Percentiles rank a stretch among this genome's conserved stretches.
Evolutionary conservation across 257 asterid genomes (phyloP).

Genomic region (Solanum chiquidenum): DNA sequence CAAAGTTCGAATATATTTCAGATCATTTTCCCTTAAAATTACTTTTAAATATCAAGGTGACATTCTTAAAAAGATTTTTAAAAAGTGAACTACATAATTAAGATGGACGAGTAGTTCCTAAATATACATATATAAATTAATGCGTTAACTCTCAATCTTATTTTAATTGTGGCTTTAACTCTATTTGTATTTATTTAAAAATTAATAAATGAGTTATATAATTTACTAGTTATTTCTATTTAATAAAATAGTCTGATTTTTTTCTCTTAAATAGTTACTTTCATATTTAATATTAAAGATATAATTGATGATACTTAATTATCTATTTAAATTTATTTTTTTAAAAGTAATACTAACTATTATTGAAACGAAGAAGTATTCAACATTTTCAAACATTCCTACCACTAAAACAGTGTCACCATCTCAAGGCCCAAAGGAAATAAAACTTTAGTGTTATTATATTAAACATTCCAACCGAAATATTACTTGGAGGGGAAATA

Average conservation of each 20-base stretch:
- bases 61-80: background rate
- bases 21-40: too few species aligned
- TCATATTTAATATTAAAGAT: background rate
- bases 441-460: background rate
- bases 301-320: too few species aligned
- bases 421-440: background rate
- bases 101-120: background rate
- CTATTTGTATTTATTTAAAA: background rate
- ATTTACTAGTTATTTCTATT: background rate
- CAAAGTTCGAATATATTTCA: too few species aligned
- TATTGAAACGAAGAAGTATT: too few species aligned
- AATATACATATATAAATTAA: background rate
- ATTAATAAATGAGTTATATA: background rate
- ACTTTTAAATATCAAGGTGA: background rate
- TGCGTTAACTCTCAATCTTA: background rate
- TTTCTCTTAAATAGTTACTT: background rate
- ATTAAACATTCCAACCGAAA: background rate
- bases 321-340: too few species aligned
- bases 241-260: background rate
- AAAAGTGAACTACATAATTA: background rate
- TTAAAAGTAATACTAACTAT: too few species aligned
- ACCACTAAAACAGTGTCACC: background rate
- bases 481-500: background rate
- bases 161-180: background rate
- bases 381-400: too few species aligned